Evolutionary conservation across 2,329 filamentous ascomycete genomes (phyloP), one percentile per base, ranked within the genome.

Genomic region (Beauveria caledonica): DNA sequence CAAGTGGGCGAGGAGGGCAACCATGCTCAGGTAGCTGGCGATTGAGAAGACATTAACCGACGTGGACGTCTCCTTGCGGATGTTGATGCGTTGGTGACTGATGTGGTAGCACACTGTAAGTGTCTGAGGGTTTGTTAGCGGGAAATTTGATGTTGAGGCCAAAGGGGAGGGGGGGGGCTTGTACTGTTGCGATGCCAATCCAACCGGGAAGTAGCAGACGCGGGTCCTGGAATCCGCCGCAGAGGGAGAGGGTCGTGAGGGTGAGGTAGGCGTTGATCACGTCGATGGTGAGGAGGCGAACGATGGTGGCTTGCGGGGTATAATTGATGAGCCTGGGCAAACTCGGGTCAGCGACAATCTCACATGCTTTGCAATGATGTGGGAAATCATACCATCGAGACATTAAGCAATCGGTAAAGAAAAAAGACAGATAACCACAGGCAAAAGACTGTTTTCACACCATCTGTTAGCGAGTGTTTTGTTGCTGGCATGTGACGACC

Each of bases 321-420:
- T 93, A 94, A 72, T 92, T 88, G 66, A 93, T 80, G 67, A 94
- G 86, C 90, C 88, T 89, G 62, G 5, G 23, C 5, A 13, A 21
- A 36, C 33, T 36, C 25, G 19, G 40, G 40, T 44, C 7, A 46
- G 53, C 25, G 6, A 19, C 13, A 1, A 23, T 25, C 3, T 25
- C 36, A 10, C 6, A 23, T 29, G 21, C 17, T 7, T 45, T 13
- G 7, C 3, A 19, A 29, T 7, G 8, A 9, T 19, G 49, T 36
- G 33, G 39, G 45, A 44, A 19, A 48, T 74, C 79, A 49, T 69
- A 89, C 87, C 89, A 92, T 74, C 89, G 80, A 63, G 88, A 91
- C 88, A 92, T 92, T 68, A 92, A 82, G 73, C 88, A 90, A 74
- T 92, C 89, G 61, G 88, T 89, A 71, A 92, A 92, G 76, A 90